Evolutionary conservation across 2,329 filamentous ascomycete species (phyloP).

Genomic region (Aspergillus pseudotamarii): DNA sequence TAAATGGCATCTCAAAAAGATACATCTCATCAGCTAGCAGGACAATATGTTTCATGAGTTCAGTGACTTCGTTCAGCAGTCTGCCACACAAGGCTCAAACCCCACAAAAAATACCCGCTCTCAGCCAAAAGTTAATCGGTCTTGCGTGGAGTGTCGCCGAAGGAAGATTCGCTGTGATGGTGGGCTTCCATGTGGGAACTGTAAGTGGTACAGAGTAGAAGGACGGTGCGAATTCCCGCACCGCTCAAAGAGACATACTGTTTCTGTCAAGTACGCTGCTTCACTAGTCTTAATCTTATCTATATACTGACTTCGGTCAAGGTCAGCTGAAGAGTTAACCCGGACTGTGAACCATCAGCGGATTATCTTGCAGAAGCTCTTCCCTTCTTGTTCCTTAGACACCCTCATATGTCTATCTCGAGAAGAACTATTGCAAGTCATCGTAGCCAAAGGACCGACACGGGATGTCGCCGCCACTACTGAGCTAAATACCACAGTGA

Average conservation of each 20-base stretch:
- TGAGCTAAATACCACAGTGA: not conserved
- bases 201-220: slow-evolving; percentile 10
- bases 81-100: not conserved
- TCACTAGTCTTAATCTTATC: not conserved
- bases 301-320: not conserved
- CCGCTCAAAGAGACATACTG: slow-evolving; percentile 5
- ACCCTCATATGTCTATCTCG: not conserved
- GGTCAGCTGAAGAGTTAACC: not conserved
- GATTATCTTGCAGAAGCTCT: not conserved
- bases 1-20: not conserved
- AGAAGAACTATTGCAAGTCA: not conserved
- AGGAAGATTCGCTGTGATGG: slow-evolving; percentile 14
- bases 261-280: not conserved
- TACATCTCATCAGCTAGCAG: not conserved
- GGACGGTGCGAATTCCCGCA: slow-evolving; percentile 8
- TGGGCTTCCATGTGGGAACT: slow-evolving; percentile 9
- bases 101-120: not conserved
- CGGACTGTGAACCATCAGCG: not conserved
- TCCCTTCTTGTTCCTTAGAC: not conserved
- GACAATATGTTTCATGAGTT: not conserved
- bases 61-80: not conserved
- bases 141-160: slow-evolving; percentile 11
- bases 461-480: not conserved
- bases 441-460: not conserved
- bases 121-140: slow-evolving; percentile 6